These are phyloP conservation scores for Calonectria montana DNA, from an alignment of 2,329 filamentous ascomycete genomes.

Conservation along the genomic window DNA sequence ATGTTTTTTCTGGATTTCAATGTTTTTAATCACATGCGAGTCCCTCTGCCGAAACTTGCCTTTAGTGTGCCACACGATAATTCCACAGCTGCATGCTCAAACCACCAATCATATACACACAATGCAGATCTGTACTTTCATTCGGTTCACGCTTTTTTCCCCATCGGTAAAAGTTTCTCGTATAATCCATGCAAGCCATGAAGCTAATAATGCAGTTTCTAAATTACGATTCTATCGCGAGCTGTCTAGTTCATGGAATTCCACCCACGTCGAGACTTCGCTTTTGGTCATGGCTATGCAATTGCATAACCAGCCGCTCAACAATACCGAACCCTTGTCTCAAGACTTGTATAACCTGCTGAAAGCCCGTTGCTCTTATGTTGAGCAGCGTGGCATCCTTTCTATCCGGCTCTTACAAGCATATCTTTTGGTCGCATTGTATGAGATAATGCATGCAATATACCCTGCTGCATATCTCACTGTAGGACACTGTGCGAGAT, in stretches of 20 bases:
- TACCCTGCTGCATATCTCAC: conserved; percentile 15
- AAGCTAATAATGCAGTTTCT: not conserved
- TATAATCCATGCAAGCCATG: no score
- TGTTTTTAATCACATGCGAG: not conserved
- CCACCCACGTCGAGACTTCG: not conserved
- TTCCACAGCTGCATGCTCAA: not conserved
- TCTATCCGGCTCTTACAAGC: conserved; percentile 10
- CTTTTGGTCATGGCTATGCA: conserved; percentile 48
- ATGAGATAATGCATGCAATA: conserved; percentile 8
- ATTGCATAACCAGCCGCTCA: conserved; percentile 59
- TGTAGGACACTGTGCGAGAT: conserved; percentile 13
- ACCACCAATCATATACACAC: not conserved
- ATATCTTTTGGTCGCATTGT: not conserved
- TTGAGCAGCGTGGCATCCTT: not conserved
- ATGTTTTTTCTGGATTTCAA: conserved; percentile 5
- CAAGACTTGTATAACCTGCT: not conserved
- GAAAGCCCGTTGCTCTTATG: not conserved
- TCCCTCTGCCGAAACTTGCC: not conserved
- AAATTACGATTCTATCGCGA: conserved; percentile 10
- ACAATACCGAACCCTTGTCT: not conserved
- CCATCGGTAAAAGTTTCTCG: not conserved
- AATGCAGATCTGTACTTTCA: conserved; percentile 8
- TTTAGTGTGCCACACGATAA: not conserved
- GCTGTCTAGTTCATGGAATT: not conserved
- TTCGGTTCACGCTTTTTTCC: conserved; percentile 3